phyloP scores from a whole-genome alignment of 176 grass and related monocot species.

The barley (Hordeum vulgare) region MorexV3_pseudomolecules_assembly NC_058522.1:87372105-87372604 shows the following conservation, averaged over 20 bases:
- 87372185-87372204: constrained; percentile 73
- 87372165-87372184: constrained; percentile 63
- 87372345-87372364: constrained; percentile 62
- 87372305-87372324: constrained; percentile 69
- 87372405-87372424: constrained; percentile 65
- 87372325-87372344: constrained; percentile 68
- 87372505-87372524: constrained; percentile 50
- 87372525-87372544: constrained; percentile 63
- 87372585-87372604: constrained; percentile 78
- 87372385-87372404: constrained; percentile 54
- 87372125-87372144: constrained; percentile 66
- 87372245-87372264: constrained; percentile 64
- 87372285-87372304: constrained; percentile 94
- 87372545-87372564: constrained; percentile 54
- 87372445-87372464: constrained; percentile 75
- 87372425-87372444: constrained; percentile 70
- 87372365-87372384: constrained; percentile 68
- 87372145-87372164: constrained; percentile 89
- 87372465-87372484: constrained; percentile 82
- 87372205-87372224: constrained; percentile 40
- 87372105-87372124: constrained; percentile 56
- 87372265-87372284: constrained; percentile 64
- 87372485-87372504: constrained; percentile 67
- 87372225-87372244: constrained; percentile 36
- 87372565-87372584: constrained; percentile 65